Evolutionary conservation across 2,329 filamentous ascomycete species (phyloP), one percentile per base, ranked within the genome.

Genomic region (Cytospora piceicola): DNA sequence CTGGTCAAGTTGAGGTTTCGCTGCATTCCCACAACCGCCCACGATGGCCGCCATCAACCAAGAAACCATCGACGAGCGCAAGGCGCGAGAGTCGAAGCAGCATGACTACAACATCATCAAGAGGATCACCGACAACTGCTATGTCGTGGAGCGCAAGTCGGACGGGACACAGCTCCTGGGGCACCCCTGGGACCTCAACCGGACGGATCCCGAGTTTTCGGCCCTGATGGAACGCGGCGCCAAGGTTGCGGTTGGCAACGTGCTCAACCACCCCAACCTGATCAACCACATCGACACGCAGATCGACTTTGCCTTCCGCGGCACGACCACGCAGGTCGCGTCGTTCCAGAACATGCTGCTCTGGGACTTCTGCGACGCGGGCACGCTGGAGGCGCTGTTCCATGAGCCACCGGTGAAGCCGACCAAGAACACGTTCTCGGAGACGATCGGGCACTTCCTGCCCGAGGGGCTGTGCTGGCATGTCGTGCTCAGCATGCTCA

Each of bases 391-490:
- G 29, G 76, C 76, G 34, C 69, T 85, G 14, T 55, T 74, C 2
- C 70, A 74, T 20, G 68, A 74, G 30, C 69, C 70, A 60, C 63
- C 66, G 30, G n/a, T 67, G 34, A 15, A 67, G 5, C 67, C 70
- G 20, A 51, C 69, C 42, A 66, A 63, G 2, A 51, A 63, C 5
- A 8, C 20, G 20, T n/a, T n/a, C 39, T 36, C 52, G n/a, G n/a
- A 57, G 24, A 36, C 34, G 24, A 55, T 62, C 42, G 42, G 42
- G 29, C 72, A 71, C 15, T 82, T 82, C 68, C 71, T 85, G 15
- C 83, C 83, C 0, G 84, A 87, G 69, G 77, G 78, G 2, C 75
- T 87, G 15, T 83, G 83, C 68, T 87, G 84, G 84, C 84, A 87
- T 70, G 83, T 87, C 11, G 75, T 83, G 15, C 71, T 76, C 14